Evolutionary conservation across 1,284 basidiomycete genomes (phyloP).

Genomic region (Malassezia furfur): DNA sequence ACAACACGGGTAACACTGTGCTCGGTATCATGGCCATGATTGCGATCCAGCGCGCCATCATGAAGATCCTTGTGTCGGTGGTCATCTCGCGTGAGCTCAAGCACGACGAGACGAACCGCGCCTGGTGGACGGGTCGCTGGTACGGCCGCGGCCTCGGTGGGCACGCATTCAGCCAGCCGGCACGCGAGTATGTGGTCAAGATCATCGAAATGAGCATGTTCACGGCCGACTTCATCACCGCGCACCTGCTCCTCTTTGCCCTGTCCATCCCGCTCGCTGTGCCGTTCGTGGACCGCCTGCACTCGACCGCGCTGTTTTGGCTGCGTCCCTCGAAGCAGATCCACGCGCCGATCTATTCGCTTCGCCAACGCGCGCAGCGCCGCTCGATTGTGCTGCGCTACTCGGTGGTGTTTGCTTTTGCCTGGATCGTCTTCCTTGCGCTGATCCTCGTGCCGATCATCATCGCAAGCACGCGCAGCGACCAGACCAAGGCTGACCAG

Average conservation of each 20-base stretch:
- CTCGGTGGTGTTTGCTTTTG: slow-evolving; percentile 66
- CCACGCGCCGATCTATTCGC: slow-evolving; percentile 65
- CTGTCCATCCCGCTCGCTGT: slow-evolving; percentile 54
- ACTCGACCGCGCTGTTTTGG: slow-evolving; percentile 50
- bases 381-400: slow-evolving; percentile 56
- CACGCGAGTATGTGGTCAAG: slow-evolving; percentile 48
- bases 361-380: slow-evolving; percentile 45
- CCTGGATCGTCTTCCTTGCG: slow-evolving; percentile 65
- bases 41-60: slow-evolving; percentile 47
- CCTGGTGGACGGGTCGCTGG: slow-evolving; percentile 48
- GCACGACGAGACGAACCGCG: slow-evolving; percentile 49
- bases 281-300: slow-evolving; percentile 38
- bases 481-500: slow-evolving; percentile 3
- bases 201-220: slow-evolving; percentile 47
- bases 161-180: slow-evolving; percentile 46
- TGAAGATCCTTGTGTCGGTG: slow-evolving; percentile 46
- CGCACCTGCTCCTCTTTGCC: slow-evolving; percentile 43
- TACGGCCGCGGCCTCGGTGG: slow-evolving; percentile 47
- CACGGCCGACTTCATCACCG: slow-evolving; percentile 42
- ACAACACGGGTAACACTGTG: slow-evolving; percentile 79
- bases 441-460: slow-evolving; percentile 52
- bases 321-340: slow-evolving; percentile 55
- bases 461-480: slow-evolving; percentile 21
- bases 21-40: slow-evolving; percentile 49
- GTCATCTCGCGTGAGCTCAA: slow-evolving; percentile 47